Base-by-base conservation (phyloP, 305 asterid species). In the Fraxinus albicans region DNA sequence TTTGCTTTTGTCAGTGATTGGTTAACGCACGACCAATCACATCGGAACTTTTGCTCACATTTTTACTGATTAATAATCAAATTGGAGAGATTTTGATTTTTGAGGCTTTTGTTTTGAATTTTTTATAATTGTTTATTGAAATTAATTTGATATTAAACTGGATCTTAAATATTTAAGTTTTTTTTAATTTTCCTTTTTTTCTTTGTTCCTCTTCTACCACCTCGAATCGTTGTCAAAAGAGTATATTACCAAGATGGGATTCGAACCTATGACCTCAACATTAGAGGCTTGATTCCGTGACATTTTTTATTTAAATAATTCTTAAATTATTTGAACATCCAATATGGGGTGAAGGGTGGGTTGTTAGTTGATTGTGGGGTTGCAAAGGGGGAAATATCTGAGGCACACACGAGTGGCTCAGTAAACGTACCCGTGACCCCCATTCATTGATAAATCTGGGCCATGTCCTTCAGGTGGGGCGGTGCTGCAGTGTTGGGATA, bases 381-480 rank as follows among this genome's bases (percentile, higher is more conserved):
- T 86, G 88, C 84, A 86, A 79, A 86, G 79, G 8, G 60, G 80
- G 87, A 83, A 87, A 86, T 86, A 78, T 80, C 80, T 12, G 80
- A 80, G 88, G 84, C 80, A 84, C 87, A 92, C 94, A 91, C 94
- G 96, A 91, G 93, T 87, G 94, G 92, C 86, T 93, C 91, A 94
- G 91, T 93, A 84, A 92, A 89, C 90, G 89, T 88, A 83, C 95
- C 95, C 99, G 97, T 95, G 99, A 94, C 93, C 91, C 40, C 94
- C 31, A 29, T 29, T 29, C 92, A 86, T 83, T 65, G 91, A 86
- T 90, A 86, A 94, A 91, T 91, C 97, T 93, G 91, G 91, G 89
- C 89, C 90, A 85, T 79, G 89, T 88, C 86, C 83, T 87, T 36
- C 33, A 13, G 83, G 97, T 90, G 97, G 95, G 93, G 31, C 31